Conservation (phyloP, 192 early-diverging fungal genomes). For the Pilaira anomala region DNA sequence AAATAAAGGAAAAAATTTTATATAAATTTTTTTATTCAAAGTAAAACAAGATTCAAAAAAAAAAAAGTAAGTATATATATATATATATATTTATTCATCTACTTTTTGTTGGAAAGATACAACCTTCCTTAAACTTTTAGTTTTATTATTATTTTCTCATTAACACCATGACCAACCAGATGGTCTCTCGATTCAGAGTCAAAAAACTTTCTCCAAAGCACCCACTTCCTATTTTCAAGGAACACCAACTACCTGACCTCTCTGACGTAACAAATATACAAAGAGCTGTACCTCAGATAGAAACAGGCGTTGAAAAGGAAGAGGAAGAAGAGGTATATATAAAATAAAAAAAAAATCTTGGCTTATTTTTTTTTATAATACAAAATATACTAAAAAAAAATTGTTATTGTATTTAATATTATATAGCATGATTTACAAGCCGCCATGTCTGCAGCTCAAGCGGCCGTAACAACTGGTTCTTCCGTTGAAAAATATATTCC, state of each 20-base stretch:
- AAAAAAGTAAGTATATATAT: neutral
- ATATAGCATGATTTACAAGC: constrained; percentile 88
- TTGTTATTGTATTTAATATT: constrained; percentile 4
- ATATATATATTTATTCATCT: neutral
- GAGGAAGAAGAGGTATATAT: constrained; percentile 81
- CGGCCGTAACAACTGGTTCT: constrained; percentile 57
- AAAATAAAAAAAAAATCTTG: constrained; percentile 5
- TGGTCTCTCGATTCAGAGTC: constrained; percentile 61
- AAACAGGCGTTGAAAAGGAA: constrained; percentile 97
- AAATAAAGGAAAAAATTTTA: neutral
- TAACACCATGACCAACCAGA: constrained; percentile 28
- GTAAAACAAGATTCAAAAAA: neutral
- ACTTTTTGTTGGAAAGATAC: constrained; percentile 1
- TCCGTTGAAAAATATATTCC: constrained; percentile 76
- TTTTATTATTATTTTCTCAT: constrained; percentile 1
- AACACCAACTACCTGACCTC: constrained; percentile 79
- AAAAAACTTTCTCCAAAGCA: constrained; percentile 90
- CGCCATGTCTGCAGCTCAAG: constrained; percentile 77
- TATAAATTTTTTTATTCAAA: neutral
- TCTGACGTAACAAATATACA: constrained; percentile 70
- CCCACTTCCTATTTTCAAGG: constrained; percentile 75
- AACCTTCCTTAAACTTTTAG: too few relatives aligned
- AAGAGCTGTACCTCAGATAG: constrained; percentile 62
- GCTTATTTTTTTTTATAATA: constrained; percentile 1
- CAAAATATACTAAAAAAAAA: neutral